Conservation (phyloP, 139 green algal genomes). For the Bryopsis sp. region DNA sequence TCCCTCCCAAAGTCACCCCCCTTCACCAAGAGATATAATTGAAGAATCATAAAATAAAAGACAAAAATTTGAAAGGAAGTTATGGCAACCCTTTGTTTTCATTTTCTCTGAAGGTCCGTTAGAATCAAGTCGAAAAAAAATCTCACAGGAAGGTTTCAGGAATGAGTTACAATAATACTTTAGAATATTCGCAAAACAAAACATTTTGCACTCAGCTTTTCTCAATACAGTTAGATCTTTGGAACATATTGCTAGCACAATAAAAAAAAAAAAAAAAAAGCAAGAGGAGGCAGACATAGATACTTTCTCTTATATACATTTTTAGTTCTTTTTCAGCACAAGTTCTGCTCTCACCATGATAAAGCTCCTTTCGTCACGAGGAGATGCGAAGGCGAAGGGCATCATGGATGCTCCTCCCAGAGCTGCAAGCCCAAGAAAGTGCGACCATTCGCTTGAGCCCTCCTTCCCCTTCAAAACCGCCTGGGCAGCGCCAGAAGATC, state of each 20-base stretch:
- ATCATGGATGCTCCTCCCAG: neutral
- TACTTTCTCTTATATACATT: neutral
- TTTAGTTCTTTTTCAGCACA: neutral
- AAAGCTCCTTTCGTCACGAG: neutral
- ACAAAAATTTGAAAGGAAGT: neutral
- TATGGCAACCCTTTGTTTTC: neutral
- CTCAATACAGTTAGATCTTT: neutral
- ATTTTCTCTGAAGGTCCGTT: no score
- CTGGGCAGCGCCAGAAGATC: no score
- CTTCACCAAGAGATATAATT: neutral
- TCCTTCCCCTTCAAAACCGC: neutral
- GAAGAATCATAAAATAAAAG: neutral
- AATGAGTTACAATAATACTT: neutral
- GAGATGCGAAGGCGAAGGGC: neutral
- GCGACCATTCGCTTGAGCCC: neutral
- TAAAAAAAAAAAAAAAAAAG: no score
- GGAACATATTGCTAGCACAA: neutral
- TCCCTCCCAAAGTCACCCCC: no score
- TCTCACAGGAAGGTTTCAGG: neutral
- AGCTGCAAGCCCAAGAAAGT: neutral
- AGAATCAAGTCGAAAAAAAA: no score
- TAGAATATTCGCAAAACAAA: neutral
- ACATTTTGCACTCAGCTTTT: neutral
- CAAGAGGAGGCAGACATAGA: neutral
- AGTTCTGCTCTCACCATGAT: neutral